Base-by-base conservation (phyloP, 164 flowering plant genomes). In the Berberis vulgaris region DNA sequence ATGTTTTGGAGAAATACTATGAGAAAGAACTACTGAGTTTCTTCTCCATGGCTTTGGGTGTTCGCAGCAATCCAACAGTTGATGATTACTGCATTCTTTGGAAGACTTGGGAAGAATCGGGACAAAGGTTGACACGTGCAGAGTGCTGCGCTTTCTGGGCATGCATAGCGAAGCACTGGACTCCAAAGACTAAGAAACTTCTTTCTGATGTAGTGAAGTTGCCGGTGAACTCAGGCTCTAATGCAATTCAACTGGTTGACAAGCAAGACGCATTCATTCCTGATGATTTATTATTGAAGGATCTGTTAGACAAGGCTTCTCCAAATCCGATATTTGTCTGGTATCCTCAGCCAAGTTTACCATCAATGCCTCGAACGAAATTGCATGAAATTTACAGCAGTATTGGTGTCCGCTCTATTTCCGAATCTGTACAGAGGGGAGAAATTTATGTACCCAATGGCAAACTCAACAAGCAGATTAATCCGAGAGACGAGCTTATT, bases 61-160 rank as follows among this genome's bases (percentile, higher is more conserved):
- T 87, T 6, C 73, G 69, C 53, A 7, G 45, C n/a, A 54, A 55
- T 68, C 87, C 96, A 52, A 77, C 74, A 1, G 12, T 77, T 61
- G 83, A 81, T 13, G 85, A 84, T 56, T 83, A 81, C 65, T 74
- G 72, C 62, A 43, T 54, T 55, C 77, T 88, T 9, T 88, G 96
- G 96, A 76, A 71, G 54, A 60, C 39, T 7, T 88, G 89, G 96
- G 86, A 86, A 71, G 62, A n/a, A 44, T 63, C 75, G 7, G 68
- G 59, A 2, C 39, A 45, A 45, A 43, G 7, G 7, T 59, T 88
- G 63, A 69, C 81, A 0, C 7, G 43, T 5, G 65, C 13, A 2
- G 81, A 88, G 11, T 88, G 96, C 46, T 63, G 75, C 62, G 79
- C 82, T 26, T 84, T 88, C 65, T 88, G 96, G 91, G 60, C 41